A percentile compares a stretch with the other conserved stretches of the same genome.
phyloP scores from a whole-genome alignment of 192 early-diverging fungal species.

The Podila epicladia region DNA sequence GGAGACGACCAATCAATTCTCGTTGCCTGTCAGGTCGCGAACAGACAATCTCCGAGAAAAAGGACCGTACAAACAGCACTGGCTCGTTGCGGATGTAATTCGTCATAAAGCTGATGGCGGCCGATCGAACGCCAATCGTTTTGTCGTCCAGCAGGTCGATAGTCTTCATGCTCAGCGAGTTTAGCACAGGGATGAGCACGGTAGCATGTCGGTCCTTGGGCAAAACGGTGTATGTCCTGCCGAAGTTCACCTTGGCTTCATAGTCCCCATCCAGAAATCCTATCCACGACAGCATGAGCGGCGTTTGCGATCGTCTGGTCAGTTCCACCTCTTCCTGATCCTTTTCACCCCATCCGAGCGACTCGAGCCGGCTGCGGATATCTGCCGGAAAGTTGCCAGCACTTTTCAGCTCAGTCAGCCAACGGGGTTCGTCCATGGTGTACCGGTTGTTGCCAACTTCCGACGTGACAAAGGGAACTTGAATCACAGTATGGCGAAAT shows the following conservation, averaged over 20 bases:
- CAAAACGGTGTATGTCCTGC: conserved; percentile 16
- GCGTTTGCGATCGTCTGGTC: conserved; percentile 54
- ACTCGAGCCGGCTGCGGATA: conserved; percentile 60
- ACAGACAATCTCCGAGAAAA: conserved; percentile 60
- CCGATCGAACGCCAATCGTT: conserved; percentile 56
- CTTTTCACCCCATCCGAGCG: conserved; percentile 62
- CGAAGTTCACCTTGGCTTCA: conserved; percentile 40
- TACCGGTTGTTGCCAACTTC: conserved; percentile 63
- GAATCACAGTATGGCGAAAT: conserved; percentile 55
- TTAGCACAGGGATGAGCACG: conserved; percentile 55
- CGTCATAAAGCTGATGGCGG: conserved; percentile 52
- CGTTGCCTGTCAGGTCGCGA: conserved; percentile 41
- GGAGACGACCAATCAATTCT: conserved; percentile 54
- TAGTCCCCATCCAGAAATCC: conserved; percentile 62
- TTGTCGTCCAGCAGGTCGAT: conserved; percentile 63
- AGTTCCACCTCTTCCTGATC: conserved; percentile 58
- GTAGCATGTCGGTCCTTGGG: conserved; percentile 44
- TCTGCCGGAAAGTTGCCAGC: conserved; percentile 58
- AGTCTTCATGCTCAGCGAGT: conserved; percentile 52
- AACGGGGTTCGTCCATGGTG: conserved; percentile 62
- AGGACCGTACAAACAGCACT: conserved; percentile 58
- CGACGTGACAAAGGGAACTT: conserved; percentile 61
- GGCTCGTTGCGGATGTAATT: conserved; percentile 66
- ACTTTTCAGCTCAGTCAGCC: conserved; percentile 59
- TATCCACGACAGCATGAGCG: conserved; percentile 57